Conservation (phyloP, 2,329 filamentous ascomycete genomes). For the Cercospora sp. region DNA sequence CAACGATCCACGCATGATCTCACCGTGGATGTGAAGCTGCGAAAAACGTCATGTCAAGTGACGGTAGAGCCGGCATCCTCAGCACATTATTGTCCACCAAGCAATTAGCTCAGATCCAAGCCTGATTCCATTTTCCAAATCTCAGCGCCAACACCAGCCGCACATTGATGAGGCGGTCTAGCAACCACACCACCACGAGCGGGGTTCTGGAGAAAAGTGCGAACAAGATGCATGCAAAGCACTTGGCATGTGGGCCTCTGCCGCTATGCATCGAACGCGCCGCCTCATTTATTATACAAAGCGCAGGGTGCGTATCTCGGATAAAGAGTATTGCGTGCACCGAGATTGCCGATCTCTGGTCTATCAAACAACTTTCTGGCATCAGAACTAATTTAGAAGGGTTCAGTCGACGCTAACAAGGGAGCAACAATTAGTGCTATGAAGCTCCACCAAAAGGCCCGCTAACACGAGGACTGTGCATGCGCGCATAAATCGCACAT, state of each 20-base stretch:
- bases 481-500: background rate
- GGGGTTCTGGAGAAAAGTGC: background rate
- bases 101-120: background rate
- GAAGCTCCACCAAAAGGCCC: background rate
- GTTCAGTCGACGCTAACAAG: background rate
- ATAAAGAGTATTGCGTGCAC: conserved; percentile 1
- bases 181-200: background rate
- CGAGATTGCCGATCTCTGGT: conserved; percentile 18
- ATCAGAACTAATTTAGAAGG: conserved; percentile 2
- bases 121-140: background rate
- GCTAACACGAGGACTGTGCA: background rate
- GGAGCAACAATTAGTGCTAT: background rate
- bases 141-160: background rate
- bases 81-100: background rate
- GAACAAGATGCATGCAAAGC: background rate
- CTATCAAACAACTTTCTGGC: background rate
- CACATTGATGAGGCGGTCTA: background rate
- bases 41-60: background rate
- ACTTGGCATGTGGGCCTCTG: background rate
- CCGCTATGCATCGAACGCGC: background rate
- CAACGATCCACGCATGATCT: background rate
- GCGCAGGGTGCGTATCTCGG: background rate
- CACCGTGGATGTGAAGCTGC: background rate
- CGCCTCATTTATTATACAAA: background rate
- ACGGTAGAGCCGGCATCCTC: background rate